Evolutionary conservation across 75 land plant genomes (phyloP).

Genomic region (Ceratopteris richardii): DNA sequence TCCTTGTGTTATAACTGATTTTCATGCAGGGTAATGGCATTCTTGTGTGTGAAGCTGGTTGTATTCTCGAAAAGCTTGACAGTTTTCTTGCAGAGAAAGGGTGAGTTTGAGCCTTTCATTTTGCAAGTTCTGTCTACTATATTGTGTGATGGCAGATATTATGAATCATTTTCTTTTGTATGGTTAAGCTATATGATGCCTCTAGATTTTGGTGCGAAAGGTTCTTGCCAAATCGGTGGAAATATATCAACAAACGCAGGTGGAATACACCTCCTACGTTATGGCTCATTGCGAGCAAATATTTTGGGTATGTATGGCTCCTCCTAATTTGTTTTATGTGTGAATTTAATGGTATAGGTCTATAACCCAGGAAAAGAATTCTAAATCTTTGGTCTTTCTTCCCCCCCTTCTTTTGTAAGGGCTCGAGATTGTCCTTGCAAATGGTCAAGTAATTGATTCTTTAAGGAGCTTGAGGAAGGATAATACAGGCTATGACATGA

Average conservation of each 20-base stretch:
- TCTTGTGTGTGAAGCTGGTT: conserved; percentile 96
- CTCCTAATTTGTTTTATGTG: neutral
- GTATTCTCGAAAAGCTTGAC: conserved; percentile 82
- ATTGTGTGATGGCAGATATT: no score
- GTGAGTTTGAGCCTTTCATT: conserved; percentile 21
- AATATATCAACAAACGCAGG: conserved; percentile 99
- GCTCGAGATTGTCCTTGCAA: conserved; percentile 85
- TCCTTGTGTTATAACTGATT: no score
- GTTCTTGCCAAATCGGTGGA: conserved; percentile 99
- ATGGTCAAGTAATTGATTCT: conserved; percentile 86
- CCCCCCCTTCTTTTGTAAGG: conserved; percentile 47
- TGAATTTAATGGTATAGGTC: no score
- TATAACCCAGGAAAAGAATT: no score
- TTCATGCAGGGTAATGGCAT: conserved; percentile 95
- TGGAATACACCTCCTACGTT: conserved; percentile 74
- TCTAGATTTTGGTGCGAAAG: conserved; percentile 96
- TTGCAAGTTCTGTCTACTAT: no score
- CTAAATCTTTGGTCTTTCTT: no score
- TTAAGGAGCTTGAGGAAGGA: conserved; percentile 88
- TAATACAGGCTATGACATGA: conserved; percentile 97
- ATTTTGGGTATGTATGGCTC: conserved; percentile 56
- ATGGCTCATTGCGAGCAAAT: conserved; percentile 95
- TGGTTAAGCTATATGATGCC: conserved; percentile 75
- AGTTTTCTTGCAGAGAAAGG: conserved; percentile 67
- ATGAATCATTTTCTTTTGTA: neutral